phyloP scores from a whole-genome alignment of 768 basidiomycete species.

The Amanita jacksonii region DNA sequence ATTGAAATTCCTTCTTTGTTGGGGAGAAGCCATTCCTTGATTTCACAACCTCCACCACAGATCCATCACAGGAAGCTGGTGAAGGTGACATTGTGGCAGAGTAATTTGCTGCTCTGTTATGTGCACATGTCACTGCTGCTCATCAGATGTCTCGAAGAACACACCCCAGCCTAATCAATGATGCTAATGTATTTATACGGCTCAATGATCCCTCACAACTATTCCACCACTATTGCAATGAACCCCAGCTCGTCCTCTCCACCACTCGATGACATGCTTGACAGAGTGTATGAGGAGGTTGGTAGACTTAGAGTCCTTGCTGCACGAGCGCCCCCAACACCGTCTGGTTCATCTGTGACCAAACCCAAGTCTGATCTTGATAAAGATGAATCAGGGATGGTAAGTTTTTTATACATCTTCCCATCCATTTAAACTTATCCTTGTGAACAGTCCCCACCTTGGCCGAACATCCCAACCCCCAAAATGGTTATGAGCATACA shows the following conservation, averaged over 20 bases:
- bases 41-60: conserved; percentile 3
- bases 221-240: neutral
- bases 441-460: conserved; percentile 4
- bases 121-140: neutral
- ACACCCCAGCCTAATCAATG: neutral
- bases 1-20: conserved; percentile 22
- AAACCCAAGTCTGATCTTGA: neutral
- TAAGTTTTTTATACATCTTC: neutral
- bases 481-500: neutral
- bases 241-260: neutral
- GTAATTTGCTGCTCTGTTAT: neutral
- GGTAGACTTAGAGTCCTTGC: neutral
- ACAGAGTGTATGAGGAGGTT: neutral
- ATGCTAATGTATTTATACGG: neutral
- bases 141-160: neutral
- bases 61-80: neutral
- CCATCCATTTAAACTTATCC: neutral
- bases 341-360: conserved; percentile 4
- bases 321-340: neutral
- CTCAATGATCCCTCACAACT: neutral
- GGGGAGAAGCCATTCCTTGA: conserved; percentile 4
- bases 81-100: neutral
- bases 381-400: conserved; percentile 2
- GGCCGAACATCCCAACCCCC: conserved; percentile 1
- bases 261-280: neutral